A percentile compares a stretch with the other conserved stretches of the same genome.
These are phyloP conservation scores for Russula earlei DNA, from an alignment of 768 basidiomycete genomes.

Conservation along the genomic window DNA sequence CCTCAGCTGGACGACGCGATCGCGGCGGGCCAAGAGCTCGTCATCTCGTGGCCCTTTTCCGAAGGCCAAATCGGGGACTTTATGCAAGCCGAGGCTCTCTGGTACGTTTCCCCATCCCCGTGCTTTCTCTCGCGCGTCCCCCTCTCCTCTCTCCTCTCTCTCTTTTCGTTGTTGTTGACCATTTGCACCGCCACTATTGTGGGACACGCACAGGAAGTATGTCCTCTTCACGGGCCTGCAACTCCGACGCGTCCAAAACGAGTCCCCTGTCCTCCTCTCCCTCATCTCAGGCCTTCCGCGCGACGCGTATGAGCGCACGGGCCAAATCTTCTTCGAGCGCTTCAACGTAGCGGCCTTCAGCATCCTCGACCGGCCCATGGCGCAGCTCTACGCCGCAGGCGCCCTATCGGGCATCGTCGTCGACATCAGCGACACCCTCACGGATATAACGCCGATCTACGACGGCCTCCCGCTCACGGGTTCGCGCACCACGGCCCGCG, in stretches of 20 bases:
- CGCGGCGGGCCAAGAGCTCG: conserved; percentile 59
- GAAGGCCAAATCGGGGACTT: conserved; percentile 67
- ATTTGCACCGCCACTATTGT: not conserved
- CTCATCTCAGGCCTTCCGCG: conserved; percentile 58
- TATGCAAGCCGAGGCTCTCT: conserved; percentile 81
- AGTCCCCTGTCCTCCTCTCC: conserved; percentile 75
- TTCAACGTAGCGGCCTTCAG: conserved; percentile 82
- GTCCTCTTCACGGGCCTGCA: conserved; percentile 66
- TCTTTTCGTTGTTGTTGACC: not conserved
- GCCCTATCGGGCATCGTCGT: conserved; percentile 66
- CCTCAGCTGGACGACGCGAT: conserved; percentile 72
- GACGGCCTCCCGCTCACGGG: conserved; percentile 57
- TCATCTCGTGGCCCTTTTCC: conserved; percentile 76
- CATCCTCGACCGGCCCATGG: conserved; percentile 74
- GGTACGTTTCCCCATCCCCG: conserved; percentile 36
- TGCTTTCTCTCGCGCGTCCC: too few relatives aligned
- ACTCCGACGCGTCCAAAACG: conserved; percentile 75
- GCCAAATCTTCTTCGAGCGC: conserved; percentile 84
- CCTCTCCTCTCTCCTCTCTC: too few relatives aligned
- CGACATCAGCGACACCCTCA: conserved; percentile 69
- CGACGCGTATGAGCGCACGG: conserved; percentile 58
- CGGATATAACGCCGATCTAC: conserved; percentile 69
- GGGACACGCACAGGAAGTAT: conserved; percentile 55
- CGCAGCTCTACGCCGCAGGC: conserved; percentile 73
- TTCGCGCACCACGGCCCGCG: conserved; percentile 43